Conservation (phyloP, 2,329 filamentous ascomycete genomes). For the Fusarium nematophilum region DNA sequence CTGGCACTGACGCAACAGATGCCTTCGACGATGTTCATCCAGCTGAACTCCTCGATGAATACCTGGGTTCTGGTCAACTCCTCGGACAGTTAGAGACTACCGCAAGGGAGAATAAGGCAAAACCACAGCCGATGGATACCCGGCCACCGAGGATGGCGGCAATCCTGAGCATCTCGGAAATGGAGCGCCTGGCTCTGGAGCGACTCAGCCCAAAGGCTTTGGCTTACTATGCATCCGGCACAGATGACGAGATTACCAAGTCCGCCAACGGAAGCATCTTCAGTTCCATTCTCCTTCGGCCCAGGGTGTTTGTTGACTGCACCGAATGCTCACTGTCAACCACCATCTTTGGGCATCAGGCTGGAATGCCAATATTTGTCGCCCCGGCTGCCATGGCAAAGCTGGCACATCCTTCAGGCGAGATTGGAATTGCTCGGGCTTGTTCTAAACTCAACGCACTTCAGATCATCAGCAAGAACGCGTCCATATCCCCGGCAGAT, state of each 20-base stretch:
- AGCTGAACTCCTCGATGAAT: constrained; percentile 15
- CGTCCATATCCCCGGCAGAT: constrained; percentile 67
- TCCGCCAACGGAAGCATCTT: constrained; percentile 80
- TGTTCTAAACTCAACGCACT: constrained; percentile 64
- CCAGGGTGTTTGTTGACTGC: constrained; percentile 85
- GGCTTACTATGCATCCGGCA: constrained; percentile 84
- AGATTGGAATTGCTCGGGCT: constrained; percentile 66
- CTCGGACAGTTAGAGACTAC: not conserved
- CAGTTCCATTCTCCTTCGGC: constrained; percentile 79
- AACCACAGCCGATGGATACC: not conserved
- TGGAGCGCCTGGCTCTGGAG: constrained; percentile 9
- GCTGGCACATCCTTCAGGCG: constrained; percentile 70
- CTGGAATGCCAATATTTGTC: constrained; percentile 68
- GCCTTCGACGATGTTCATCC: constrained; percentile 22
- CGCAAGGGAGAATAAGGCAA: not conserved
- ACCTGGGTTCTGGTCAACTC: constrained; percentile 6
- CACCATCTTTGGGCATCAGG: constrained; percentile 65
- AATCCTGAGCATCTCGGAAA: constrained; percentile 20
- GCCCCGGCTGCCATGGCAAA: constrained; percentile 71
- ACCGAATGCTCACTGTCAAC: constrained; percentile 77
- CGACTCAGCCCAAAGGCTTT: constrained; percentile 18
- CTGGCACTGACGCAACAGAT: constrained; percentile 22
- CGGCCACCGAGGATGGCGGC: not conserved
- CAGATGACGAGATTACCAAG: constrained; percentile 82
- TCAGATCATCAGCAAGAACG: constrained; percentile 73